A percentile compares a stretch with the other conserved stretches of the same genome.
phyloP scores from a whole-genome alignment of 495 filamentous ascomycete genomes.

The Gamarada debralockiae region DNA sequence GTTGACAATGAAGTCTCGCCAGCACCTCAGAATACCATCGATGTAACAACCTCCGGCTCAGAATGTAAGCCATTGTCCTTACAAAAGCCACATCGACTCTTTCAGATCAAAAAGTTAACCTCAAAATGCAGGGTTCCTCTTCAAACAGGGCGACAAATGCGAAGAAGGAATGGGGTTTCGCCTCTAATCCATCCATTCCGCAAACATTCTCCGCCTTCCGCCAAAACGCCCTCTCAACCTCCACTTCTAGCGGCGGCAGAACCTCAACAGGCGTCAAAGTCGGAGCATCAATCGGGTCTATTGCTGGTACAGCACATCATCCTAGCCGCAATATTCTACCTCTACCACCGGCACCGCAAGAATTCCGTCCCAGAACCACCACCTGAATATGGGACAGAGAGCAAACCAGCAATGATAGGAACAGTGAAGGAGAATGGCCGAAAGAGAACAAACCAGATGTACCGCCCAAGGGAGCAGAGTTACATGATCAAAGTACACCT shows the following conservation, averaged over 20 bases:
- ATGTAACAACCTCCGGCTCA: constrained; percentile 49
- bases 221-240: constrained; percentile 48
- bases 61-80: constrained; percentile 48
- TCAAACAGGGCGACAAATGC: constrained; percentile 59
- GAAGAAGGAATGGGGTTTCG: constrained; percentile 70
- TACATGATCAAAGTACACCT: too few species aligned
- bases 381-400: too few species aligned
- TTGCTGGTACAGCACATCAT: constrained; percentile 6
- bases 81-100: neutral
- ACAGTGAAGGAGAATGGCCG: too few species aligned
- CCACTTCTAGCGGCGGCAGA: too few species aligned
- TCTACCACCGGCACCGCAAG: neutral
- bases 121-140: constrained; percentile 58
- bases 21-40: constrained; percentile 52
- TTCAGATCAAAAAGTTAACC: neutral
- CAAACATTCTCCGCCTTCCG: constrained; percentile 3
- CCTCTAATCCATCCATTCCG: constrained; percentile 63
- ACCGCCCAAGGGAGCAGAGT: too few species aligned
- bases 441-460: too few species aligned
- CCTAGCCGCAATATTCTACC: neutral
- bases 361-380: too few species aligned
- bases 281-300: constrained; percentile 24
- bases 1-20: constrained; percentile 50
- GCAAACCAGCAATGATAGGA: too few species aligned
- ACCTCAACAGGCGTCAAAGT: constrained; percentile 37